Evolutionary conservation across 371 early-diverging fungal genomes (phyloP).

Genomic region (Mucor mucedo): DNA sequence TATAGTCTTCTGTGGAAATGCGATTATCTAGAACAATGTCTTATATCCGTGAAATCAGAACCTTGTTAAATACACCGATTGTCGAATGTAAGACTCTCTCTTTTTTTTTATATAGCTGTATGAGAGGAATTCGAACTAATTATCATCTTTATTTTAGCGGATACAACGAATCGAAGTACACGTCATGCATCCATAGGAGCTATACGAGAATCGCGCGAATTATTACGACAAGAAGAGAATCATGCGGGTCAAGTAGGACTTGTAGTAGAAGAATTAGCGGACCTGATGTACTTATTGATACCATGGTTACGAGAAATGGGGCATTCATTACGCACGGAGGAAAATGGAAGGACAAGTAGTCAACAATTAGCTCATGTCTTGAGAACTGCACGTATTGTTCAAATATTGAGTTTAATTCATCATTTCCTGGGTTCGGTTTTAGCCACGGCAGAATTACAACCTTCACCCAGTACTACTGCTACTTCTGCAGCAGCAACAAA

Average conservation of each 20-base stretch:
- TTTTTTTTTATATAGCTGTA: too few relatives aligned
- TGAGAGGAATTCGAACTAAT: too few relatives aligned
- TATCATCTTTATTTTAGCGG: slow-evolving; percentile 2
- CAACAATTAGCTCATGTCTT: slow-evolving; percentile 2
- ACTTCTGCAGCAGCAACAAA: not conserved
- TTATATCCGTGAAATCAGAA: slow-evolving; percentile 43
- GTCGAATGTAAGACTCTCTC: slow-evolving; percentile 6
- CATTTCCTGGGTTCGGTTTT: slow-evolving; percentile 47
- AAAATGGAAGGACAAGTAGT: not conserved
- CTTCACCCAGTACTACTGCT: not conserved
- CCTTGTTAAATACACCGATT: slow-evolving; percentile 34
- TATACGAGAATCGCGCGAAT: slow-evolving; percentile 37
- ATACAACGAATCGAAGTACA: not conserved
- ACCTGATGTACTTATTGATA: slow-evolving; percentile 26
- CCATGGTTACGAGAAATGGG: slow-evolving; percentile 39
- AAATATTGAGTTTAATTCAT: slow-evolving; percentile 44
- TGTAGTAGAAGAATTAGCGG: slow-evolving; percentile 43
- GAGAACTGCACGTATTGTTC: slow-evolving; percentile 40
- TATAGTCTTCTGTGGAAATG: slow-evolving; percentile 45
- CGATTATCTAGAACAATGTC: slow-evolving; percentile 44
- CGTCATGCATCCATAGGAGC: slow-evolving; percentile 1
- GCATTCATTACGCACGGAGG: slow-evolving; percentile 24
- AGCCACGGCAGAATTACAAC: slow-evolving; percentile 32
- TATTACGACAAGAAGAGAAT: slow-evolving; percentile 22
- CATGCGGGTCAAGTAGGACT: slow-evolving; percentile 28